Conservation (phyloP, 78 protist genomes). For the Dictyostelium firmibasis region DNA sequence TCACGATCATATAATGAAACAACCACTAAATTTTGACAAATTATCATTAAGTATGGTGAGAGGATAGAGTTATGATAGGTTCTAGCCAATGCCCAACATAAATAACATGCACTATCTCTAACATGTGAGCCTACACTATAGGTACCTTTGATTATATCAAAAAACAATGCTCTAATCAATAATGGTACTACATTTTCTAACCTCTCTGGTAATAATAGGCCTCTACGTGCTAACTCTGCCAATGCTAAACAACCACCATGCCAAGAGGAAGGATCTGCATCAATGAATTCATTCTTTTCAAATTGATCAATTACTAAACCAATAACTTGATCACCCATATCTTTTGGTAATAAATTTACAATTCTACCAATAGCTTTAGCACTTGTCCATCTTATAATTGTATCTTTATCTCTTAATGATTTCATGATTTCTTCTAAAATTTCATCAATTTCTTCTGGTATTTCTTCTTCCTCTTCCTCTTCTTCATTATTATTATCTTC, state of each 20-base stretch:
- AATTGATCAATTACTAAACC: constrained; percentile 8
- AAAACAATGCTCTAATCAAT: constrained; percentile 78
- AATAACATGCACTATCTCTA: constrained; percentile 98
- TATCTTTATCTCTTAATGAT: constrained; percentile 74
- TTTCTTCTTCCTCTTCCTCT: constrained; percentile 41
- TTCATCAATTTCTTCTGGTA: constrained; percentile 61
- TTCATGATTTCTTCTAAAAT: constrained; percentile 56
- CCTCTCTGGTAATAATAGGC: constrained; percentile 91
- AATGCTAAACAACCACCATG: constrained; percentile 97
- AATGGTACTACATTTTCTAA: constrained; percentile 67
- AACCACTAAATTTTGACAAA: constrained; percentile 55
- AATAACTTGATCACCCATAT: constrained; percentile 93
- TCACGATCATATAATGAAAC: constrained; percentile 80
- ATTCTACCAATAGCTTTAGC: constrained; percentile 97
- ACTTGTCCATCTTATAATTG: constrained; percentile 90
- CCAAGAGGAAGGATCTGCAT: constrained; percentile 83
- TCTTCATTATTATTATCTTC: not conserved
- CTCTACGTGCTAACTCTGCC: constrained; percentile 96
- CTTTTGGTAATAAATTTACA: constrained; percentile 85
- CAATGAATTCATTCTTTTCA: constrained; percentile 37
- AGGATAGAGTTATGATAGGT: constrained; percentile 89
- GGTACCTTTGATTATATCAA: constrained; percentile 84
- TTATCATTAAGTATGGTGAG: not conserved
- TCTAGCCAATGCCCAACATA: constrained; percentile 98
- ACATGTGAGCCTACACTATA: constrained; percentile 95